Evolutionary conservation across 2,329 filamentous ascomycete species (phyloP), one percentile per base, ranked within the genome.

Genomic region (Cercospora zeae-maydis): DNA sequence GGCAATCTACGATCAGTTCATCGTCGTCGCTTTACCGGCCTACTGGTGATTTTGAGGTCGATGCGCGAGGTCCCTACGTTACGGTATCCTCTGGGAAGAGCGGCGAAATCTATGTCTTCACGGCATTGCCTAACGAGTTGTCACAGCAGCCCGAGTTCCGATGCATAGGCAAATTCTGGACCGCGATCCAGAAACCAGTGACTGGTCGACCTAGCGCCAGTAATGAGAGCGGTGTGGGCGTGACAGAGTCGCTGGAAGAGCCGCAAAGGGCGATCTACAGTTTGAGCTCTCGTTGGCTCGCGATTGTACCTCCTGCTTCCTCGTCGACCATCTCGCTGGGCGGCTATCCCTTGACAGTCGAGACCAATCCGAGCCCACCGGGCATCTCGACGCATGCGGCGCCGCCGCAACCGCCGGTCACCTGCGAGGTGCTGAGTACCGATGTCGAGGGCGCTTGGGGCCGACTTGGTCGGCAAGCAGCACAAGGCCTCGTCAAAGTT

Each of bases 111-210:
- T 96, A 90, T 82, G 80, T 96, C 7, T 98, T 81, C 66, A 71
- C 72, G 49, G 71, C 66, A 21, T 66, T 71, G 21, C 58, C 69
- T 19, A 73, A 73, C n/a, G 71, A 72, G 37, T 69, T 69, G 7
- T 39, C 60, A 19, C 63, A 71, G 10, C 58, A 66, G 7, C 63
- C 68, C 9, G 65, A 69, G 2, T 88, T 86, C 72, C 79, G 81
- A 63, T 97, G 92, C 71, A 81, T 95, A 60, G 93, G 89, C 19
- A 99, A 99, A 78, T 79, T 96, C 16, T 99, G 95, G 95, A 97
- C 95, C 0, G 88, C 87, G 49, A 80, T 96, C 31, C 72, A 74
- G 61, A 66, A 64, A 16, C 51, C 63, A n/a, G 51, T 66, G n/a
- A 58, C 62, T 21, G 16, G 39, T 14, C 47, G 64, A 31, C 62